Evolutionary conservation across 2,329 filamentous ascomycete genomes (phyloP).

Genomic region (Apiospora phragmitis): DNA sequence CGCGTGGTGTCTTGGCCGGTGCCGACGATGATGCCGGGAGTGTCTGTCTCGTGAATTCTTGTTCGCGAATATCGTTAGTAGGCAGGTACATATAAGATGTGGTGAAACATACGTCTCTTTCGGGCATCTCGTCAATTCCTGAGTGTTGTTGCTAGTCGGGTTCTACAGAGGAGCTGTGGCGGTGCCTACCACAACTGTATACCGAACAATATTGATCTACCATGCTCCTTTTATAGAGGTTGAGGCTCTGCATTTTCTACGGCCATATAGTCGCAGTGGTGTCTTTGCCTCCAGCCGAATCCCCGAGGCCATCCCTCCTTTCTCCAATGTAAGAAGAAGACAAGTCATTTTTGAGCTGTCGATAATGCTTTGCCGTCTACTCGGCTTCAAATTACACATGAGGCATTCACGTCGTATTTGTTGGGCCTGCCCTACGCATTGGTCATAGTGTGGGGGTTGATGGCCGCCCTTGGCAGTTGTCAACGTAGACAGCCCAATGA

Average conservation of each 20-base stretch:
- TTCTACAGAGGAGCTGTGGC: too few relatives aligned
- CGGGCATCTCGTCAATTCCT: background rate
- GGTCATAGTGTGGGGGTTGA: background rate
- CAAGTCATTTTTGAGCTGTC: background rate
- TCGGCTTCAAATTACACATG: too few relatives aligned
- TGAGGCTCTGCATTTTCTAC: background rate
- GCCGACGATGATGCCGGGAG: background rate
- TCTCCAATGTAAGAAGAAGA: background rate
- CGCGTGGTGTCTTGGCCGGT: background rate
- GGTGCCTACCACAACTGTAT: too few relatives aligned
- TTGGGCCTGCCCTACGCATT: background rate
- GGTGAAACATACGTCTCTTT: background rate
- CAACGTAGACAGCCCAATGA: background rate
- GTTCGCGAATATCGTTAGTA: background rate
- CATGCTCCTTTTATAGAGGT: background rate
- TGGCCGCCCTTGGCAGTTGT: background rate
- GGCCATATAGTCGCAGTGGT: background rate
- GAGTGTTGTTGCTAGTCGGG: too few relatives aligned
- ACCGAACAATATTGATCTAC: background rate
- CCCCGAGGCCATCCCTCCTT: background rate
- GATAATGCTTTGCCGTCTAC: background rate
- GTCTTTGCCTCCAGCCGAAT: background rate
- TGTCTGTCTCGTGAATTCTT: background rate
- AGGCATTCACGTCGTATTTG: background rate
- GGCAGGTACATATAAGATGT: accelerated